Conservation (phyloP, 371 early-diverging fungal genomes). For the Syncephalis plumigaleata region DNA sequence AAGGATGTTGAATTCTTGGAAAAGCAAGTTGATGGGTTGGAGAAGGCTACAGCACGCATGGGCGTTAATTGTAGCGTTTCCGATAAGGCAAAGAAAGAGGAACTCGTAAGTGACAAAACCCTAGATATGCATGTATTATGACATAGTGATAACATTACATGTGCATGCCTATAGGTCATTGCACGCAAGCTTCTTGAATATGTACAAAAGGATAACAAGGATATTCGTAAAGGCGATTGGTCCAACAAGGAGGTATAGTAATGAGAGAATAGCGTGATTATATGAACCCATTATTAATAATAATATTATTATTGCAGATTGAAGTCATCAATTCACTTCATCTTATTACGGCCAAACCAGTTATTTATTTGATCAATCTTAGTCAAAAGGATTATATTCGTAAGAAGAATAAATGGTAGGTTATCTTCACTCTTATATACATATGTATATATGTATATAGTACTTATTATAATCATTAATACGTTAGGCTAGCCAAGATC, state of each 20-base stretch:
- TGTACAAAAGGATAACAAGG: conserved; percentile 59
- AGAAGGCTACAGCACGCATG: conserved; percentile 35
- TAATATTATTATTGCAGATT: conserved; percentile 14
- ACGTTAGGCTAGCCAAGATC: conserved; percentile 50
- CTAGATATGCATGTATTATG: not conserved
- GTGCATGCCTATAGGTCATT: conserved; percentile 16
- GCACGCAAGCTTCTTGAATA: conserved; percentile 54
- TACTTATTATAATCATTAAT: not conserved
- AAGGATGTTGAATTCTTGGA: conserved; percentile 86
- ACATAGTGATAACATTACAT: not conserved
- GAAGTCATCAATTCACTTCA: conserved; percentile 81
- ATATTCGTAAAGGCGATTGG: conserved; percentile 82
- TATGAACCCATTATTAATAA: not conserved
- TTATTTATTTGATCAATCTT: conserved; percentile 94
- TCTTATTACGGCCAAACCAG: conserved; percentile 95
- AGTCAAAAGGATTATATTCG: conserved; percentile 70
- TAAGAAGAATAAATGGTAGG: conserved; percentile 45
- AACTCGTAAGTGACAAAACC: conserved; percentile 36
- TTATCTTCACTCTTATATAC: no score
- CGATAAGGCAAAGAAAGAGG: conserved; percentile 86
- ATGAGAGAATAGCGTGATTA: not conserved
- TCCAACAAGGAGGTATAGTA: conserved; percentile 50
- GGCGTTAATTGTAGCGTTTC: conserved; percentile 62
- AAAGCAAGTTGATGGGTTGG: conserved; percentile 34
- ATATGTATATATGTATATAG: no score